Percentiles rank a stretch among this genome's conserved stretches.
These are phyloP conservation scores for Rhodotorula sp. DNA, from an alignment of 1,284 basidiomycete genomes.

Conservation along the genomic window DNA sequence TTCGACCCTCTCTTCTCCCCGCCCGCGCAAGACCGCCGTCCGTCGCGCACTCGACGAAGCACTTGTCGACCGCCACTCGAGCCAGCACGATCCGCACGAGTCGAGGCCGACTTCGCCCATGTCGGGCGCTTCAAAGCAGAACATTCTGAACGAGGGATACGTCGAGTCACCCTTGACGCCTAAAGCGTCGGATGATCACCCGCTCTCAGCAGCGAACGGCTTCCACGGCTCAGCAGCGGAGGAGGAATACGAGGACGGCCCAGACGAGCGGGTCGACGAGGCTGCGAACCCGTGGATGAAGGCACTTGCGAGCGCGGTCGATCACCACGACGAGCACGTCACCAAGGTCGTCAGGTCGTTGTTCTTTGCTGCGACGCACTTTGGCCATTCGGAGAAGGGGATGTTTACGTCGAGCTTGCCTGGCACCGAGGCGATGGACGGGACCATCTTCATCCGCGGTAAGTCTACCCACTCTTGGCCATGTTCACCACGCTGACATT, in stretches of 20 bases:
- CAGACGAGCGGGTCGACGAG: not conserved
- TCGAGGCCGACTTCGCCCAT: not conserved
- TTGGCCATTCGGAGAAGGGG: conserved; percentile 38
- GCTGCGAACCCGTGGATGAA: conserved; percentile 32
- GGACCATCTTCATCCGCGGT: conserved; percentile 40
- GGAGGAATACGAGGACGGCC: not conserved
- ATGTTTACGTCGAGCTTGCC: conserved; percentile 34
- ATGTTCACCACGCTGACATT: not conserved
- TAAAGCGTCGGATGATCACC: not conserved
- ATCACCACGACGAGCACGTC: conserved; percentile 44
- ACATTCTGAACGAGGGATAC: not conserved
- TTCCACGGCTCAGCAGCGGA: not conserved
- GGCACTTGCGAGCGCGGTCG: conserved; percentile 30
- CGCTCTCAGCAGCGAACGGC: not conserved
- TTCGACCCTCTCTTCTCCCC: not conserved
- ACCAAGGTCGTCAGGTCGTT: conserved; percentile 43
- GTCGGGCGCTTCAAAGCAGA: not conserved
- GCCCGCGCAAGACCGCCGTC: conserved; percentile 3
- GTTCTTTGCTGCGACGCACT: conserved; percentile 42
- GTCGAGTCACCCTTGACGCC: conserved; percentile 12
- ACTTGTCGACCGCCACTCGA: not conserved
- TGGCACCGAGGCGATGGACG: conserved; percentile 42
- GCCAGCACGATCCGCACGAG: not conserved
- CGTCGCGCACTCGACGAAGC: conserved; percentile 2
- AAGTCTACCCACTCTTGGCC: not conserved